Conservation (phyloP, 345 rosid genomes). For the Mallotus nudiflorus region DNA sequence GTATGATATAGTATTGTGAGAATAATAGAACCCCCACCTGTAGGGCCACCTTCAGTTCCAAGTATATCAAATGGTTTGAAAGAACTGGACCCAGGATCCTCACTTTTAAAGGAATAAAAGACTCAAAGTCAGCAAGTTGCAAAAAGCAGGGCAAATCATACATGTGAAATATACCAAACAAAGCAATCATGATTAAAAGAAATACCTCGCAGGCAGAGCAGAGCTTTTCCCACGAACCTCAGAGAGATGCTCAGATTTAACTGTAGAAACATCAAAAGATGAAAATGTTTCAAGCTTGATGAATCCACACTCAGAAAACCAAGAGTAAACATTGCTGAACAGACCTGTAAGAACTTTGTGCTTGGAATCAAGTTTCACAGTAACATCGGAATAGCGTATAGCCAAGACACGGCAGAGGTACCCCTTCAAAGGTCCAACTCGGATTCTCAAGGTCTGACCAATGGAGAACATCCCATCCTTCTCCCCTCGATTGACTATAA, state of each 20-base stretch:
- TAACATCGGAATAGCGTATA: conserved; percentile 70
- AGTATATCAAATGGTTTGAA: conserved; percentile 64
- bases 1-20: conserved; percentile 4
- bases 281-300: conserved; percentile 18
- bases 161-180: conserved; percentile 1
- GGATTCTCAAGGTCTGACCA: conserved; percentile 90
- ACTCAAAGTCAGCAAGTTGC: conserved; percentile 23
- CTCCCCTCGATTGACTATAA: conserved; percentile 72
- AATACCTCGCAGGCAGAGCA: conserved; percentile 46
- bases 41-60: conserved; percentile 63
- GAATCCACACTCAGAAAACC: conserved; percentile 6
- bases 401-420: conserved; percentile 88
- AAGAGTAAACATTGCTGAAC: conserved; percentile 13
- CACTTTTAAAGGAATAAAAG: conserved; percentile 45
- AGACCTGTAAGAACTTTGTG: conserved; percentile 83
- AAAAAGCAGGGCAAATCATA: conserved; percentile 16
- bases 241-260: conserved; percentile 82
- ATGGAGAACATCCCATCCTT: conserved; percentile 65
- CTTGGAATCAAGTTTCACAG: conserved; percentile 91
- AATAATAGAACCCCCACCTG: conserved; percentile 50
- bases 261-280: conserved; percentile 43
- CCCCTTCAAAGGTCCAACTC: conserved; percentile 92
- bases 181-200: conserved; percentile 11
- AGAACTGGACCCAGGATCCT: conserved; percentile 54
- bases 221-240: conserved; percentile 79